Evolutionary conservation across 495 filamentous ascomycete genomes (phyloP).

Genomic region (Recurvomyces mirabilis): DNA sequence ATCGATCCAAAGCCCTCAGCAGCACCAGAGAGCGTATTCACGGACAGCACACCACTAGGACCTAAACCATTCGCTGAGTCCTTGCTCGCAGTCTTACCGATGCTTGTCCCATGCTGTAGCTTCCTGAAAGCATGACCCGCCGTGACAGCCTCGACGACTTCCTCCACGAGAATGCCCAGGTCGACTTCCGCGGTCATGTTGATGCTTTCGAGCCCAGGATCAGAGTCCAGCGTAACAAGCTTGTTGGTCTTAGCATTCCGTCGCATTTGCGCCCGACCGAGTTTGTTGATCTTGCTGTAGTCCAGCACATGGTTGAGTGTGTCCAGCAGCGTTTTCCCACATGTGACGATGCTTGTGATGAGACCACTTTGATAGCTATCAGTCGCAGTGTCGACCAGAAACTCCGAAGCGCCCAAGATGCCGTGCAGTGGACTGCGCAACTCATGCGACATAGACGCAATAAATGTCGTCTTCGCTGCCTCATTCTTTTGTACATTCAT

Average conservation of each 20-base stretch:
- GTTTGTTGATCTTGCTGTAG: constrained; percentile 24
- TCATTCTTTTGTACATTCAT: constrained; percentile 14
- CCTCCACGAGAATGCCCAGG: constrained; percentile 21
- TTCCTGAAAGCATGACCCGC: constrained; percentile 20
- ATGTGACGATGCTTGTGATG: constrained; percentile 21
- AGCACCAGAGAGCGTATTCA: background rate
- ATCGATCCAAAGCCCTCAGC: background rate
- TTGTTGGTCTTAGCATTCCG: constrained; percentile 12
- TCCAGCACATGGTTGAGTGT: constrained; percentile 24
- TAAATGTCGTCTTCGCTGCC: constrained; percentile 19
- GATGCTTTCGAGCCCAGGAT: background rate
- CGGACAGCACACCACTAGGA: background rate
- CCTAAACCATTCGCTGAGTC: constrained; percentile 9
- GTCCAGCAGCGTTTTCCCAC: constrained; percentile 26
- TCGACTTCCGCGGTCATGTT: constrained; percentile 21
- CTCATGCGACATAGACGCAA: constrained; percentile 20
- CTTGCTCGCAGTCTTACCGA: background rate
- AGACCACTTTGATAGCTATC: constrained; percentile 19
- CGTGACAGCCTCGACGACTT: constrained; percentile 27
- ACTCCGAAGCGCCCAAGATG: constrained; percentile 22
- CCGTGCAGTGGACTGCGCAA: constrained; percentile 21
- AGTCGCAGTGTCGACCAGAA: constrained; percentile 21
- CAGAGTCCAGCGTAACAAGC: constrained; percentile 6
- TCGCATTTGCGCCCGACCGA: constrained; percentile 8
- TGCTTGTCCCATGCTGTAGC: constrained; percentile 19